A percentile compares a stretch with the other conserved stretches of the same genome.
These are phyloP conservation scores for Yarrowia sp. DNA, from an alignment of 805 yeast species.

Conservation along the genomic window DNA sequence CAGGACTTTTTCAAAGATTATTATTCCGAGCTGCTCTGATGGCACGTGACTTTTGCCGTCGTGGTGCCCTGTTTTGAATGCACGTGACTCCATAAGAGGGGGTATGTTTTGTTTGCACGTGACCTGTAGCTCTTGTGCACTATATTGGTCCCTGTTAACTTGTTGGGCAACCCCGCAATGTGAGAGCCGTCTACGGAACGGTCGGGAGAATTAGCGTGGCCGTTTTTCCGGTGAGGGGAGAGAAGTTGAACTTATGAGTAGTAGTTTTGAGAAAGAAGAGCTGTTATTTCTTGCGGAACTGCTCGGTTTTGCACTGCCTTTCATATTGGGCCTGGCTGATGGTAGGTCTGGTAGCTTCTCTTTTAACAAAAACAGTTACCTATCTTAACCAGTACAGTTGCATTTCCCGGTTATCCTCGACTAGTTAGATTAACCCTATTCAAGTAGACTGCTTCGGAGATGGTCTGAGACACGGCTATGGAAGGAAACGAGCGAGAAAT, in stretches of 20 bases:
- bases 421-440: background rate
- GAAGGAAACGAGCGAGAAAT: background rate
- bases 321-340: no score
- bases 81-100: conserved; percentile 9
- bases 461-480: background rate
- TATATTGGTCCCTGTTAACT: no score
- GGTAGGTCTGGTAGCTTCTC: no score
- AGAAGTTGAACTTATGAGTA: no score
- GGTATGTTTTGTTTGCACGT: no score
- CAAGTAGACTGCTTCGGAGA: background rate
- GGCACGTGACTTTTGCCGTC: background rate
- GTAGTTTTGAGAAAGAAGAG: no score
- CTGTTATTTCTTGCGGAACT: no score
- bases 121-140: no score
- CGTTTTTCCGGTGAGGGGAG: background rate
- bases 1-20: background rate
- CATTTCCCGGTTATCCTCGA: background rate
- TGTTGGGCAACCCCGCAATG: conserved; percentile 32
- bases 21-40: background rate
- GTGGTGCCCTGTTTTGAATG: conserved; percentile 2
- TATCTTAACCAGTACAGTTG: background rate
- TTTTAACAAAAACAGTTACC: no score
- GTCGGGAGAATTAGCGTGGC: background rate
- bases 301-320: no score
- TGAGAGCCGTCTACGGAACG: conserved; percentile 4